A percentile compares a stretch with the other conserved stretches of the same genome.
These are phyloP conservation scores for Colletotrichum ledebouriae DNA, from an alignment of 2,329 filamentous ascomycete genomes.

Conservation along the genomic window DNA sequence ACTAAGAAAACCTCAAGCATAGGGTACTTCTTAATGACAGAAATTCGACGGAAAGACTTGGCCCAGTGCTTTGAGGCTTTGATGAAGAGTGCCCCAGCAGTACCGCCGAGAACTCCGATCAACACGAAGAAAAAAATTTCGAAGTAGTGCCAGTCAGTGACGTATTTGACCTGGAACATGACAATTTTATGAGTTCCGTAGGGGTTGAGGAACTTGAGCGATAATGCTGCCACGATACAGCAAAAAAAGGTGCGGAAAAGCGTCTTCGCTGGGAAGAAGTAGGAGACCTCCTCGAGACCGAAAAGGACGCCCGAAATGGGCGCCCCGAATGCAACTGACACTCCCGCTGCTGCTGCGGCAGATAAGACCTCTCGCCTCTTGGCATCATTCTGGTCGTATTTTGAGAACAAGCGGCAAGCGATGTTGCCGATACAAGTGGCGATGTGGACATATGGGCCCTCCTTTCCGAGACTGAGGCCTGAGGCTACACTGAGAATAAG, in stretches of 20 bases:
- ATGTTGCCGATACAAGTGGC: constrained; percentile 97
- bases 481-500: constrained; percentile 92
- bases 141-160: constrained; percentile 93
- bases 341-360: constrained; percentile 89
- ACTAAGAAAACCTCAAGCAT: constrained; percentile 91
- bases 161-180: constrained; percentile 92
- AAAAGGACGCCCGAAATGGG: constrained; percentile 91
- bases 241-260: constrained; percentile 98
- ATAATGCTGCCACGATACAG: constrained; percentile 92
- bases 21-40: constrained; percentile 84
- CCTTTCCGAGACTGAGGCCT: constrained; percentile 93
- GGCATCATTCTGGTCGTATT: constrained; percentile 94
- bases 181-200: constrained; percentile 98
- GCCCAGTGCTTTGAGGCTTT: constrained; percentile 95
- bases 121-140: constrained; percentile 88
- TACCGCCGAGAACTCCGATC: constrained; percentile 88
- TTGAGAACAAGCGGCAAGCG: constrained; percentile 90
- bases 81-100: constrained; percentile 91
- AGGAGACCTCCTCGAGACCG: constrained; percentile 93
- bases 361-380: constrained; percentile 96
- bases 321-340: constrained; percentile 94
- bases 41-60: constrained; percentile 84
- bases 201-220: constrained; percentile 94
- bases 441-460: constrained; percentile 97
- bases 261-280: constrained; percentile 98